Evolutionary conservation across 768 basidiomycete genomes (phyloP).

Genomic region (Chlorophyllum brunneum): DNA sequence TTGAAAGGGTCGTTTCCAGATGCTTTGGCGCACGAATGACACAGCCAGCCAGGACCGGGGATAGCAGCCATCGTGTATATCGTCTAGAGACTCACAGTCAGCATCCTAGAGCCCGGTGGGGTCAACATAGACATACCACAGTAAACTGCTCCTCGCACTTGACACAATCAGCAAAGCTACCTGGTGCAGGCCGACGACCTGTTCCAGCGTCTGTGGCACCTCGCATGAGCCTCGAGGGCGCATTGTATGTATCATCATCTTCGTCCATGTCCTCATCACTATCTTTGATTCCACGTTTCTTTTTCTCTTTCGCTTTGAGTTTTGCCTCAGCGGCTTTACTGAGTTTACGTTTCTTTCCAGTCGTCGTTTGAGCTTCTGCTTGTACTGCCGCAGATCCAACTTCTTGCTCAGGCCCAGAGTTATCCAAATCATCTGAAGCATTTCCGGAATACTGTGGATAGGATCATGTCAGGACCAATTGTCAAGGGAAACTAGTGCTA

Average conservation of each 20-base stretch:
- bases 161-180: constrained; percentile 78
- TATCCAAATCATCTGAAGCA: constrained; percentile 76
- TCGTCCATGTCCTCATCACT: constrained; percentile 46
- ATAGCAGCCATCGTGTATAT: constrained; percentile 79
- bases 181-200: constrained; percentile 71
- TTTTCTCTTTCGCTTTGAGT: constrained; percentile 40
- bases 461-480: background rate
- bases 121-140: constrained; percentile 53
- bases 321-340: constrained; percentile 44
- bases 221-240: constrained; percentile 51
- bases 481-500: background rate
- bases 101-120: background rate
- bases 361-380: background rate
- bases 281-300: constrained; percentile 37
- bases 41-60: constrained; percentile 74
- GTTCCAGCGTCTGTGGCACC: constrained; percentile 23
- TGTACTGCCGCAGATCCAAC: background rate
- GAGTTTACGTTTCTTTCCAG: constrained; percentile 54
- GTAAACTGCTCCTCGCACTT: constrained; percentile 83
- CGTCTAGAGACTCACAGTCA: constrained; percentile 45
- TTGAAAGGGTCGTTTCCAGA: constrained; percentile 85
- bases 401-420: constrained; percentile 19
- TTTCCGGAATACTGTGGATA: constrained; percentile 39
- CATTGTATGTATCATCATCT: constrained; percentile 67
- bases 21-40: constrained; percentile 77